Conservation (phyloP, 768 basidiomycete species). For the Auricularia cornea region DNA sequence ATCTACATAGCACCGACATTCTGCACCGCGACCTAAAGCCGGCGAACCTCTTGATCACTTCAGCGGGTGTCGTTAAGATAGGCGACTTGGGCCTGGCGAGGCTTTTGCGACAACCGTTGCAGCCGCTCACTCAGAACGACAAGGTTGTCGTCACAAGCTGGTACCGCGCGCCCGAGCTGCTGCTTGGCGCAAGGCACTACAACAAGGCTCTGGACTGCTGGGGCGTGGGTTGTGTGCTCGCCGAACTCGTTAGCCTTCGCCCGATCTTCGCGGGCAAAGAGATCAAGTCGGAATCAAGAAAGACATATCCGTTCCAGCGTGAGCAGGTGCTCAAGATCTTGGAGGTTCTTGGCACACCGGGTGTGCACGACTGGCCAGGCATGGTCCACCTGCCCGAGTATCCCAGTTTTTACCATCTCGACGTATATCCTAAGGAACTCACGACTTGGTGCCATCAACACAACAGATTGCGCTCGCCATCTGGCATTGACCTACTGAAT, state of each 20-base stretch:
- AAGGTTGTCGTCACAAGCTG: conserved; percentile 99
- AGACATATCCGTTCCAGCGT: conserved; percentile 93
- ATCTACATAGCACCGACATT: conserved; percentile 91
- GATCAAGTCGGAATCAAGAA: conserved; percentile 93
- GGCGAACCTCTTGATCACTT: conserved; percentile 94
- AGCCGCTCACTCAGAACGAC: conserved; percentile 86
- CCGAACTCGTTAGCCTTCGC: conserved; percentile 83
- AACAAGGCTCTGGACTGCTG: conserved; percentile 95
- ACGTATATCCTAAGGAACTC: conserved; percentile 59
- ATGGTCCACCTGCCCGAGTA: conserved; percentile 84
- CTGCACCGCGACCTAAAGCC: conserved; percentile 97
- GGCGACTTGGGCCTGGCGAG: conserved; percentile 96
- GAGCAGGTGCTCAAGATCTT: conserved; percentile 94
- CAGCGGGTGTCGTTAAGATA: conserved; percentile 86
- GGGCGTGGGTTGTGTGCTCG: conserved; percentile 97
- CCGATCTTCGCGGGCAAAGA: conserved; percentile 99
- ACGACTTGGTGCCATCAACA: conserved; percentile 63
- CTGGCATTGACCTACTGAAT: conserved; percentile 76
- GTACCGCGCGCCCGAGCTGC: conserved; percentile 95
- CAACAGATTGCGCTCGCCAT: conserved; percentile 41
- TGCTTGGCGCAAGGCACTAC: conserved; percentile 96
- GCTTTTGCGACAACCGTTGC: conserved; percentile 82
- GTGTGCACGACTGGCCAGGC: conserved; percentile 83
- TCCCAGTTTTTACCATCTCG: conserved; percentile 69
- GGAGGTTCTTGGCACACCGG: conserved; percentile 84